Base-by-base conservation (phyloP, 371 early-diverging fungal species). In the Choanephora cucurbitarum region DNA sequence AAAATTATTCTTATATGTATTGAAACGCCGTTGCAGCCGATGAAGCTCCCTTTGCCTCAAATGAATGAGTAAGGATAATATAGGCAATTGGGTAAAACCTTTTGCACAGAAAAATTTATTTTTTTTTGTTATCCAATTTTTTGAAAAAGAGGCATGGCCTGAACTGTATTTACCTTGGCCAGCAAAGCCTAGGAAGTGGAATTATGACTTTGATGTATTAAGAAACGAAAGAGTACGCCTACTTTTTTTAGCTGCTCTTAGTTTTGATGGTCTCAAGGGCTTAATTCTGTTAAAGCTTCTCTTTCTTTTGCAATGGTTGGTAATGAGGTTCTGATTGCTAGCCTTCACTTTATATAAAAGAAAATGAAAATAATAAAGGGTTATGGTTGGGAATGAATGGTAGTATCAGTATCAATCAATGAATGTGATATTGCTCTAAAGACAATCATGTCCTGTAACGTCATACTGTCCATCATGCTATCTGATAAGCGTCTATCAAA, bases 391-490 rank as follows among this genome's bases (percentile, higher is more conserved):
- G 28, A 28, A 7, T 28, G 28, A 28, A 28, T 28, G 3, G 28
- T 28, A 7, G 28, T 28, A 28, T 70, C 55, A 79, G 81, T 55
- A 39, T 57, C 58, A 14, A 77, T 65, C 28, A 88, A 57, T 58
- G 85, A 84, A 47, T 72, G 76, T n/a, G 91, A 66, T 31, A 92
- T 85, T 0, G 92, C 91, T 60, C 91, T 88, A 79, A 89, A 82
- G 5, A 92, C 62, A 90, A 92, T 80, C 52, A 90, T 54, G 57
- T 92, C 93, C 47, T 92, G 93, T 24, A 91, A 55, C 48, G 90
- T 88, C 18, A 73, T 79, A 41, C 77, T 88, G 75, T 83, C 83
- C 58, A 64, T 75, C 58, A 58, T 72, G 80, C 88, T 77, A 0
- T 84, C 85, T 11, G 64, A n/a, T 8, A 82, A 39, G 43, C 84